Evolutionary conservation across 2,329 filamentous ascomycete genomes (phyloP).

Genomic region (Fusarium marasasianum): DNA sequence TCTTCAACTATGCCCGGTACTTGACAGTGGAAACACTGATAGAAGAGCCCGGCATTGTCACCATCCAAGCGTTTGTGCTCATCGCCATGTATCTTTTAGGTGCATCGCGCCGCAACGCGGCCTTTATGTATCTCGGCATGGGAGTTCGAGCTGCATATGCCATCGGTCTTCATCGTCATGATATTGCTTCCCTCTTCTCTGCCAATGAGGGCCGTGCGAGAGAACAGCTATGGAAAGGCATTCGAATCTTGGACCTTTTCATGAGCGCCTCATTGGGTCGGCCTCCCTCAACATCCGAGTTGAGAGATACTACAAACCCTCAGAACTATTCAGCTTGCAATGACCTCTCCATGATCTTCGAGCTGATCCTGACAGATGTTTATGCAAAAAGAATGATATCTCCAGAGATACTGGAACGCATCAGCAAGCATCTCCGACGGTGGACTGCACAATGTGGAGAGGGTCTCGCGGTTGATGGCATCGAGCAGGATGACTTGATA

Average conservation of each 20-base stretch:
- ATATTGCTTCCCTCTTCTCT: slow-evolving; percentile 44
- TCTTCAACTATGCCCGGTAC: slow-evolving; percentile 49
- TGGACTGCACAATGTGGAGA: slow-evolving; percentile 36
- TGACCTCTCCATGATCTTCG: slow-evolving; percentile 50
- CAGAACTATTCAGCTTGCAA: slow-evolving; percentile 42
- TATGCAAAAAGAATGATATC: slow-evolving; percentile 48
- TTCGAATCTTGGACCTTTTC: slow-evolving; percentile 48
- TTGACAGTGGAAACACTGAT: slow-evolving; percentile 46
- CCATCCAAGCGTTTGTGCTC: slow-evolving; percentile 48
- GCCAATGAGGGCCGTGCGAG: slow-evolving; percentile 36
- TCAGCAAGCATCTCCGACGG: slow-evolving; percentile 37
- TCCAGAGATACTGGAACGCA: slow-evolving; percentile 41
- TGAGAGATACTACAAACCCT: slow-evolving; percentile 36
- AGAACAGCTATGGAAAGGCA: slow-evolving; percentile 48
- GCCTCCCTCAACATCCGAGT: slow-evolving; percentile 46
- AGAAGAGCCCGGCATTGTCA: slow-evolving; percentile 48
- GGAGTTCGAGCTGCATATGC: slow-evolving; percentile 51
- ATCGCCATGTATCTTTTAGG: slow-evolving; percentile 51
- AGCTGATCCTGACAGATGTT: slow-evolving; percentile 48
- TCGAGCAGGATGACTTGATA: slow-evolving; percentile 33
- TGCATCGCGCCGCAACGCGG: slow-evolving; percentile 49
- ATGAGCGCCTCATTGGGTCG: slow-evolving; percentile 48
- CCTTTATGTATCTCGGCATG: slow-evolving; percentile 51
- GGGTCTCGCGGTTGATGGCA: slow-evolving; percentile 33
- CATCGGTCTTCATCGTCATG: slow-evolving; percentile 45